Base-by-base conservation (phyloP, 2,329 filamentous ascomycete genomes). In the Proliferodiscus dingleyae region DNA sequence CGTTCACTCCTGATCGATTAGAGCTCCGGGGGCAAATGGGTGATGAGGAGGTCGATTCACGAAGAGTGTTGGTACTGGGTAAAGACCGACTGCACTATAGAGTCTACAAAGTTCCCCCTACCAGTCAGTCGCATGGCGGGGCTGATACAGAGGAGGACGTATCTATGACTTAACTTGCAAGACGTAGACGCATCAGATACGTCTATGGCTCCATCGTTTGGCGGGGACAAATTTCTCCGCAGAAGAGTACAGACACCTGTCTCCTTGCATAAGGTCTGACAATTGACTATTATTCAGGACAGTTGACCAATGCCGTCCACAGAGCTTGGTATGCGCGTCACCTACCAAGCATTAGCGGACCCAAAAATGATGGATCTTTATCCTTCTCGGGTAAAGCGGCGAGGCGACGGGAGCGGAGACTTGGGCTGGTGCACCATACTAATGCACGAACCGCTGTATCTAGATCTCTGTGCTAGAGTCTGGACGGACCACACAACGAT, bases 11-110 rank as follows among this genome's bases (percentile, higher is more conserved):
- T 8, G 51, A 54, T 6, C 57, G 39, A 19, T 50, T 63, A 3
- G 53, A 59, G 23, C 40, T 61, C 28, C 50, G 58, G 43, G 45
- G 40, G 21, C 45, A 33, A 30, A 43, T 33, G 30, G 21, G 19
- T 6, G n/a, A 24, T 39, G 39, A 24, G 28, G 23, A 30, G 11
- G 47, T 49, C 8, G 47, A 57, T 19, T 41, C 34, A 16, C 47
- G 45, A 38, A 52, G 60, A 37, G 41, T 64, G 6, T 43, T 61
- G 24, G 22, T 64, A 22, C 42, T 63, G 6, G 47, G 51, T 18
- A 53, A 58, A 49, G 56, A 60, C 28, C 49, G 43, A 19, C 16
- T 56, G 32, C 54, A 57, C 18, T 64, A 63, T 34, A 59, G 58
- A 38, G 53, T 64, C 21, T 53, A 61, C 16, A 57, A 48, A 21